Base-by-base conservation (phyloP, 768 basidiomycete genomes). In the Hebeloma cylindrosporum region DNA sequence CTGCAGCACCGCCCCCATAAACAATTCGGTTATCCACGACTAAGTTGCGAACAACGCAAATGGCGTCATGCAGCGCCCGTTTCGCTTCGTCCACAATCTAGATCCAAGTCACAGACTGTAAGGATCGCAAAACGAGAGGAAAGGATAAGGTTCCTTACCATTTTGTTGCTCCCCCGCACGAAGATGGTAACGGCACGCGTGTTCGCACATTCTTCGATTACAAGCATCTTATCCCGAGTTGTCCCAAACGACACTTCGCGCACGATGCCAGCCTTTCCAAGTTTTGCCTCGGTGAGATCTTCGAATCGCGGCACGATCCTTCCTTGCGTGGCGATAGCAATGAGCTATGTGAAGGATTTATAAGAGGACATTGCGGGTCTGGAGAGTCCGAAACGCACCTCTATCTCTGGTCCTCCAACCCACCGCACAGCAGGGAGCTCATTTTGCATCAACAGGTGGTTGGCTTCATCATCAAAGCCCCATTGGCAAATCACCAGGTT, bases 381-480 rank as follows among this genome's bases (percentile, higher is more conserved):
- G 22, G 38, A 40, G 29, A 9, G 22, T 7, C 26, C 1, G 9
- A 3, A 11, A 40, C 57, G 18, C 41, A 93, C 93, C 83, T 99
- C 96, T 51, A 99, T 99, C 65, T 99, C 96, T 3, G 96, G 96
- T 17, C 96, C 96, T 48, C 96, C 96, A 44, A 99, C 96, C 96
- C 96, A 98, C 62, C 96, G 79, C 22, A 98, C 95, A 21, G 96
- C 90, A 31, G 96, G 96, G 26, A 99, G 75, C 10, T 94, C 91
- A 57, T 97, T 98, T 73, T 96, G 93, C 91, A 98, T 93, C 52
- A 99, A 68, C 57, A 98, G 54, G 63, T 98, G 96, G 62, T 99
- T 99, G 32, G 96, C 96, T 69, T 99, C 96, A 60, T 99, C 96
- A 62, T 99, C 96, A 61, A 99, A 99, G 48, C 96, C 96, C 96